phyloP scores from a whole-genome alignment of 2,329 filamentous ascomycete genomes.

The Decorospora gaudefroyi region DNA sequence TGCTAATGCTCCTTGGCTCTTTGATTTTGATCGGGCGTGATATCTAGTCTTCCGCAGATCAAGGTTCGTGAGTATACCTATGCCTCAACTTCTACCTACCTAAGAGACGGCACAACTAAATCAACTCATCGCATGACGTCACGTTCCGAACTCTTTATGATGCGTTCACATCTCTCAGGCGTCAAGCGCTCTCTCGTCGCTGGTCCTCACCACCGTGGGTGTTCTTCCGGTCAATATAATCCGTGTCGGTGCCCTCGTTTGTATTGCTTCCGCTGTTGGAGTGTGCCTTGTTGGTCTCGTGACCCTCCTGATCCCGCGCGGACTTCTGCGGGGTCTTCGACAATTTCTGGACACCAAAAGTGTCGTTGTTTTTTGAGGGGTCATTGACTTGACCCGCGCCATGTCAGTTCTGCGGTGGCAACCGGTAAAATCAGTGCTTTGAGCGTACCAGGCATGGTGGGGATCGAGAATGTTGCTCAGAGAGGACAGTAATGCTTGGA shows the following conservation, averaged over 20 bases:
- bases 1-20: no score
- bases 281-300: slow-evolving; percentile 1
- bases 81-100: no score
- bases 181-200: neutral
- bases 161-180: no score
- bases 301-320: neutral
- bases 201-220: neutral
- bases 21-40: no score
- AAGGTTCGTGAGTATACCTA: no score
- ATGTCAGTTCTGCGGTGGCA: no score
- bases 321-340: neutral
- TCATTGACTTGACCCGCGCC: slow-evolving; percentile 1
- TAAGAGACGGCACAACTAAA: no score
- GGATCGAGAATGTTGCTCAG: neutral
- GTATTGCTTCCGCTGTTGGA: slow-evolving; percentile 2
- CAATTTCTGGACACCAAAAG: neutral
- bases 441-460: neutral
- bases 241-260: neutral
- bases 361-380: neutral
- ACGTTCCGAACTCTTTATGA: no score
- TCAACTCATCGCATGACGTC: no score
- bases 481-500: no score
- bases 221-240: neutral
- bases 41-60: no score
- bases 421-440: neutral